Evolutionary conservation across 805 yeast species (phyloP).

Genomic region (Torulaspora quercuum): DNA sequence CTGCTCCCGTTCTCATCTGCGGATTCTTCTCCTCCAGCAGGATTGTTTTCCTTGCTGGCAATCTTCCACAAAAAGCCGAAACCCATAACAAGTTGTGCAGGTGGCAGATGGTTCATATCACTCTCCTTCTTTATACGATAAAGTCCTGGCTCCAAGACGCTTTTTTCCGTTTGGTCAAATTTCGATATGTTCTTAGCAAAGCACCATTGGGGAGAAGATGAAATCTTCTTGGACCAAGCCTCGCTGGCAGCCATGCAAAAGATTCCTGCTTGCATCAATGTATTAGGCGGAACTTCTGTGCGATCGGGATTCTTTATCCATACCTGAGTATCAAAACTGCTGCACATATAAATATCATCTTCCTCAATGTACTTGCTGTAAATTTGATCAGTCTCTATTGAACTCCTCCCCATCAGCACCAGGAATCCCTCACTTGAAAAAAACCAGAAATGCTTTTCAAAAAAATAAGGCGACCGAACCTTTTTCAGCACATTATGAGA

Average conservation of each 20-base stretch:
- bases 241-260: constrained; percentile 75
- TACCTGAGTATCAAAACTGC: constrained; percentile 68
- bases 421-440: constrained; percentile 85
- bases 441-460: constrained; percentile 94
- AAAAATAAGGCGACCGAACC: constrained; percentile 76
- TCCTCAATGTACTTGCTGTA: constrained; percentile 72
- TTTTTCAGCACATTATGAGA: constrained; percentile 53
- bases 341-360: constrained; percentile 73
- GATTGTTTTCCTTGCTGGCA: constrained; percentile 3
- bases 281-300: constrained; percentile 78
- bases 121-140: constrained; percentile 51
- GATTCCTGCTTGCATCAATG: constrained; percentile 85
- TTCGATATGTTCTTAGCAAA: constrained; percentile 66
- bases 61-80: constrained; percentile 74
- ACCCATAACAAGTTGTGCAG: constrained; percentile 88
- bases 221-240: constrained; percentile 86
- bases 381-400: constrained; percentile 71
- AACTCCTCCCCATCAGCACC: constrained; percentile 83
- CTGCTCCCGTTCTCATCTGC: constrained; percentile 9
- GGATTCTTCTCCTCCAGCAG: constrained; percentile 6
- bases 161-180: constrained; percentile 52
- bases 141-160: constrained; percentile 56
- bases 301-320: constrained; percentile 76
- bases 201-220: constrained; percentile 85
- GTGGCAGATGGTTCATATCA: constrained; percentile 61